These are phyloP conservation scores for Diaporthe sp. DNA, from an alignment of 2,329 filamentous ascomycete genomes.

Conservation along the genomic window DNA sequence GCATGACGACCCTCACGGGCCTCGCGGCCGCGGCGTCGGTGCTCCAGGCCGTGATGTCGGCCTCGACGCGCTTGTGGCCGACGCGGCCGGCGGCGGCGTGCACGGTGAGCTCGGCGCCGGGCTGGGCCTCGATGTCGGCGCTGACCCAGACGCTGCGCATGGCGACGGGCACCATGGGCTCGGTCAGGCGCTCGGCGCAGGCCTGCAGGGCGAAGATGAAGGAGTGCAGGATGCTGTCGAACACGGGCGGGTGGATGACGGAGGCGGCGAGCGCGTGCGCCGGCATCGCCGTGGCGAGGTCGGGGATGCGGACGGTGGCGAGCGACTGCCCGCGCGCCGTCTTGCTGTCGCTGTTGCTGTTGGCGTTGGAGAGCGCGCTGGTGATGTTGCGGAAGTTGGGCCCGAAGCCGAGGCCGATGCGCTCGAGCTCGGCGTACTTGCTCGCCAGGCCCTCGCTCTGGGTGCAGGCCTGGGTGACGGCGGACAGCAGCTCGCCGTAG, in stretches of 20 bases:
- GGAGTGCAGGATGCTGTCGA: conserved; percentile 39
- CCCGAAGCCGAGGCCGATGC: conserved; percentile 38
- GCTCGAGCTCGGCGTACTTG: conserved; percentile 38
- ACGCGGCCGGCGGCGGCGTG: conserved; percentile 33
- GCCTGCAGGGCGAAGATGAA: conserved; percentile 38
- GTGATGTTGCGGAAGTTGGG: conserved; percentile 39
- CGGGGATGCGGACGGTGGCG: conserved; percentile 33
- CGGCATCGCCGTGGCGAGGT: conserved; percentile 32
- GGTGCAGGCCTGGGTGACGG: conserved; percentile 32
- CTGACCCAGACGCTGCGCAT: conserved; percentile 39
- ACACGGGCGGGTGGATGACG: conserved; percentile 34
- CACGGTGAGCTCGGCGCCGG: conserved; percentile 35
- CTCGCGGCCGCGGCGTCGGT: conserved; percentile 7
- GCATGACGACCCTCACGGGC: conserved; percentile 22
- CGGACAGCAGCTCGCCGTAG: conserved; percentile 30
- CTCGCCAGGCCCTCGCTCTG: conserved; percentile 30
- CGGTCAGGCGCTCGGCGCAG: conserved; percentile 21
- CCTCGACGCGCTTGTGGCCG: conserved; percentile 38
- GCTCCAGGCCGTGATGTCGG: conserved; percentile 39
- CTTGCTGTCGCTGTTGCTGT: neutral
- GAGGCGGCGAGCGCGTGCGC: conserved; percentile 23
- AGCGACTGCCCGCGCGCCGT: conserved; percentile 31
- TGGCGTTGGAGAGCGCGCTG: conserved; percentile 22
- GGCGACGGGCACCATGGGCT: conserved; percentile 39
- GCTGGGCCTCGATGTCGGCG: conserved; percentile 35